Evolutionary conservation across 2,329 filamentous ascomycete genomes (phyloP).

Genomic region (Domatiomyces globalis): DNA sequence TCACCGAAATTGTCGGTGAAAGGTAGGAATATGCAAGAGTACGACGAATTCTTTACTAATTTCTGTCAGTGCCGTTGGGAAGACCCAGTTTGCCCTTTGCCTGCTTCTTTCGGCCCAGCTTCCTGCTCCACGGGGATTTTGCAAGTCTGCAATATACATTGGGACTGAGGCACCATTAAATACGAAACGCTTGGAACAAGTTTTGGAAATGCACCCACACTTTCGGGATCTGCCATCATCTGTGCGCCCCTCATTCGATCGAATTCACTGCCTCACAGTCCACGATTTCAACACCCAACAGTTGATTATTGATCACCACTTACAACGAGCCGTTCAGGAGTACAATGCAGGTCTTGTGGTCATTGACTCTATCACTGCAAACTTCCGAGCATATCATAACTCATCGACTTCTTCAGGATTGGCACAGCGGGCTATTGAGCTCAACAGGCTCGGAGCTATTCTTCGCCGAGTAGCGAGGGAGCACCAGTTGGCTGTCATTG

Average conservation of each 20-base stretch:
- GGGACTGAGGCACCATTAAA: slow-evolving; percentile 80
- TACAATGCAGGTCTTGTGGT: slow-evolving; percentile 69
- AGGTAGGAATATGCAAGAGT: slow-evolving; percentile 38
- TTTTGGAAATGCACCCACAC: slow-evolving; percentile 53
- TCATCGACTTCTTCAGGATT: slow-evolving; percentile 38
- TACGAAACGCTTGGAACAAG: slow-evolving; percentile 66
- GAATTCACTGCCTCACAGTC: slow-evolving; percentile 66
- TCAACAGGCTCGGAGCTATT: slow-evolving; percentile 59
- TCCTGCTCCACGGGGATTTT: slow-evolving; percentile 54
- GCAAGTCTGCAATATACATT: slow-evolving; percentile 72
- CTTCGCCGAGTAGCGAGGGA: slow-evolving; percentile 62
- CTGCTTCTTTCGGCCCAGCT: slow-evolving; percentile 77
- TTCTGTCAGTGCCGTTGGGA: slow-evolving; percentile 60
- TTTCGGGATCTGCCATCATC: slow-evolving; percentile 34
- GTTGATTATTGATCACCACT: slow-evolving; percentile 83
- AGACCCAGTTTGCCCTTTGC: slow-evolving; percentile 82
- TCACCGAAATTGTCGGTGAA: slow-evolving; percentile 86
- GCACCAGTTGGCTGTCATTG: slow-evolving; percentile 68
- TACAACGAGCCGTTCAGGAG: slow-evolving; percentile 67
- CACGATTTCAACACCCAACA: slow-evolving; percentile 90
- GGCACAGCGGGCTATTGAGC: slow-evolving; percentile 60
- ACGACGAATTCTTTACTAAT: neutral
- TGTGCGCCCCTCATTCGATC: slow-evolving; percentile 51
- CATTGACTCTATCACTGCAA: slow-evolving; percentile 84
- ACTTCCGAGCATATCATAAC: slow-evolving; percentile 66